Evolutionary conservation across 352 stramenopile species (phyloP).

Genomic region (Hyaloperonospora arabidopsidis): DNA sequence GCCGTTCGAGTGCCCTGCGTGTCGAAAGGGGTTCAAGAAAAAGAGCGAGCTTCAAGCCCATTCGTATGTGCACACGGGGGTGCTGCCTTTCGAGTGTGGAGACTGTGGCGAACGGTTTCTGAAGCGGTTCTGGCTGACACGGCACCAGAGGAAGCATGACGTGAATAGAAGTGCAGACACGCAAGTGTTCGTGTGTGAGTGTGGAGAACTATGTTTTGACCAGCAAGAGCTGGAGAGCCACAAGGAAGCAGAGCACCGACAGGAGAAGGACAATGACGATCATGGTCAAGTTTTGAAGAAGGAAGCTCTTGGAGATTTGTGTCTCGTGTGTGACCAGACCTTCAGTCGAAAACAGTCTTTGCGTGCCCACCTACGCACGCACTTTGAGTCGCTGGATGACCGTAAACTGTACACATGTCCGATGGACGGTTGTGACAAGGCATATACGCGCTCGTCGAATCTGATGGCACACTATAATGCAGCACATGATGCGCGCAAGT

Average conservation of each 20-base stretch:
- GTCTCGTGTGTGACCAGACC: conserved; percentile 41
- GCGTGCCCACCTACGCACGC: conserved; percentile 48
- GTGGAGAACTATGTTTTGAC: conserved; percentile 50
- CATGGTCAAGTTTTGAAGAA: neutral
- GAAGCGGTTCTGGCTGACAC: conserved; percentile 50
- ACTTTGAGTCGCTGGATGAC: conserved; percentile 55
- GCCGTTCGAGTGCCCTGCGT: conserved; percentile 55
- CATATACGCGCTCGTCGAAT: conserved; percentile 67
- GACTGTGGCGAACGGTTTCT: conserved; percentile 51
- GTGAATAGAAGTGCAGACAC: conserved; percentile 22
- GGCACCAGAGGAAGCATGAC: conserved; percentile 41
- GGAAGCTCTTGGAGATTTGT: conserved; percentile 21
- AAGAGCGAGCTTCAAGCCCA: conserved; percentile 71
- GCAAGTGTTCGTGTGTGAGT: conserved; percentile 51
- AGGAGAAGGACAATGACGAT: neutral
- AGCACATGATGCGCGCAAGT: conserved; percentile 51
- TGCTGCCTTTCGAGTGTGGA: conserved; percentile 61
- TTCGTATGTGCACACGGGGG: conserved; percentile 66
- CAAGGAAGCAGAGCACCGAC: conserved; percentile 27
- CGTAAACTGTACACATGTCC: conserved; percentile 58
- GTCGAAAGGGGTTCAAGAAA: conserved; percentile 71
- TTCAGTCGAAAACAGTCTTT: conserved; percentile 51
- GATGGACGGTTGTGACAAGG: conserved; percentile 45
- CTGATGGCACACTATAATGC: conserved; percentile 72
- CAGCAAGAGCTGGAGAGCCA: conserved; percentile 38